Conservation (phyloP, 2,329 filamentous ascomycete genomes). For the Colletotrichum sp. region DNA sequence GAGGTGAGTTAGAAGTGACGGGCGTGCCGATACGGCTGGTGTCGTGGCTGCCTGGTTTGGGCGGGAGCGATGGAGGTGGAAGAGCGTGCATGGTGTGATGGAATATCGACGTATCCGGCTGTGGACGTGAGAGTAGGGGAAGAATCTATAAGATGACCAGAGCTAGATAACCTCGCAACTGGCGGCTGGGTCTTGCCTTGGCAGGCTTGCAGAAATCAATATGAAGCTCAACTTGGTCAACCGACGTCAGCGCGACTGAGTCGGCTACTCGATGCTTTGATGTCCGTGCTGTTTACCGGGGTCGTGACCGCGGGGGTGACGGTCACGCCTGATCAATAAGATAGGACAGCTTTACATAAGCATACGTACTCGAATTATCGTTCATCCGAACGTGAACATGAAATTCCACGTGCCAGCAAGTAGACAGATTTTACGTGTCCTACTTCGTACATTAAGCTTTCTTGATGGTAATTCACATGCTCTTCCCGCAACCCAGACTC, state of each 20-base stretch:
- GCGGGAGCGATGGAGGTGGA: conserved; percentile 70
- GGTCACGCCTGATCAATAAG: not conserved
- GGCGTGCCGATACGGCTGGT: conserved; percentile 71
- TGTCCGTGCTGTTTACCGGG: not conserved
- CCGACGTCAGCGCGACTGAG: not conserved
- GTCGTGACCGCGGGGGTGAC: not conserved
- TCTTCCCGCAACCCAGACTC: not conserved
- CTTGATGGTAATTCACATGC: not conserved
- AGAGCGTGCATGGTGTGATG: conserved; percentile 15
- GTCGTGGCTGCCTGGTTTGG: conserved; percentile 74
- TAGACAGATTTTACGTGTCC: not conserved
- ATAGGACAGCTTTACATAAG: not conserved
- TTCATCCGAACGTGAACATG: not conserved
- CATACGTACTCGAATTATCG: not conserved
- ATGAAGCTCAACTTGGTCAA: not conserved
- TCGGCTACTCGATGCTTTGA: not conserved
- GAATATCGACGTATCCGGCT: not conserved
- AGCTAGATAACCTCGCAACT: not conserved
- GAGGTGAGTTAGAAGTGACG: conserved; percentile 48
- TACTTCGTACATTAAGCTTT: not conserved
- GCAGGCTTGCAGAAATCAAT: not conserved
- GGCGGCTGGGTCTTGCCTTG: not conserved
- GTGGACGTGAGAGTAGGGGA: not conserved
- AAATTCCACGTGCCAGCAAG: not conserved
- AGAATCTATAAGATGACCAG: not conserved